Evolutionary conservation across 768 basidiomycete genomes (phyloP).

Genomic region (Lentinula lateritia): DNA sequence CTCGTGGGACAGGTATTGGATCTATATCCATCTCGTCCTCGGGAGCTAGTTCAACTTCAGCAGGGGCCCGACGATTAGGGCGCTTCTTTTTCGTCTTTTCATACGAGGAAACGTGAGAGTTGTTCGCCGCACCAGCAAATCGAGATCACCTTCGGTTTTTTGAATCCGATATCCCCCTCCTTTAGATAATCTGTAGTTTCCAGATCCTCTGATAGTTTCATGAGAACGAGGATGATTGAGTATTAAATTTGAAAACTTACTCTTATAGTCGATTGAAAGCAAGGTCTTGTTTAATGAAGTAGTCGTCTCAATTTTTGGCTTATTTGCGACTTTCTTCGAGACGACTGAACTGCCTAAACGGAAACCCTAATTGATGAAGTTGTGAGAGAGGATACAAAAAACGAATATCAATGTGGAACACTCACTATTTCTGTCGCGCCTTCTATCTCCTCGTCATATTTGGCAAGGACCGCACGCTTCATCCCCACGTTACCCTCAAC

Average conservation of each 20-base stretch:
- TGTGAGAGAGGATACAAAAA: neutral
- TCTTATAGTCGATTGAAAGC: conserved; percentile 83
- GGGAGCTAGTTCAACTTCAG: conserved; percentile 42
- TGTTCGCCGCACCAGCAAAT: conserved; percentile 9
- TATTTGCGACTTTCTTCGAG: conserved; percentile 32
- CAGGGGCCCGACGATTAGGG: conserved; percentile 57
- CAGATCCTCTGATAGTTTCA: conserved; percentile 60
- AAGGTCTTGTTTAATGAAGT: conserved; percentile 74
- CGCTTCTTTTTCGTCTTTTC: conserved; percentile 90
- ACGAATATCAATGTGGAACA: neutral
- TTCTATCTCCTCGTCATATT: conserved; percentile 90
- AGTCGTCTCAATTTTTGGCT: conserved; percentile 44
- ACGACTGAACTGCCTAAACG: conserved; percentile 64
- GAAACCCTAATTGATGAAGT: conserved; percentile 60
- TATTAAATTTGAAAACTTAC: conserved; percentile 40
- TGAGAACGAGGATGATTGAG: conserved; percentile 11
- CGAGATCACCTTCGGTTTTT: conserved; percentile 74
- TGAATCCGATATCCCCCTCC: conserved; percentile 91
- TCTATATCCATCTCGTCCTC: conserved; percentile 79
- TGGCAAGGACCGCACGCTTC: conserved; percentile 79
- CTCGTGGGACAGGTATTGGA: conserved; percentile 60
- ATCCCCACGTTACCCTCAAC: conserved; percentile 65
- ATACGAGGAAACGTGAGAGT: neutral
- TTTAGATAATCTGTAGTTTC: conserved; percentile 84
- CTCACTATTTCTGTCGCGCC: conserved; percentile 66